Evolutionary conservation across 257 asterid species (phyloP).

Genomic region (Paraleonurus japonicus): DNA sequence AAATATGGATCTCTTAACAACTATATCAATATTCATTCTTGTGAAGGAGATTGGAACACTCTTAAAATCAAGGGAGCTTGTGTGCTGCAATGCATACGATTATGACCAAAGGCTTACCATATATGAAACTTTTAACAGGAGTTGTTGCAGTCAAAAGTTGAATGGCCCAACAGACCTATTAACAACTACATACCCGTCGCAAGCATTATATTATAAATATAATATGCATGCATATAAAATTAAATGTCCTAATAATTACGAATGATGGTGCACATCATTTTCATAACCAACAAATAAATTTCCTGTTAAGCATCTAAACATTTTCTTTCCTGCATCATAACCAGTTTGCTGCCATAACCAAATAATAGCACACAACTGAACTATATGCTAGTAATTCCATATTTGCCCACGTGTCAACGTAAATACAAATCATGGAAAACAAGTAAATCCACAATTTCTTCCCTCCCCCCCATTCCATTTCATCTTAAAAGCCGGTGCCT

Average conservation of each 20-base stretch:
- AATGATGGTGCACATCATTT: neutral
- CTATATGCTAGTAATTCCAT: constrained; percentile 29
- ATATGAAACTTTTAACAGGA: no score
- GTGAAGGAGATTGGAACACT: no score
- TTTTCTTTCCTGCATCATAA: constrained; percentile 27
- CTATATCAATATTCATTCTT: no score
- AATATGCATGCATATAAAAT: neutral
- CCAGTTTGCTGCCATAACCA: constrained; percentile 40
- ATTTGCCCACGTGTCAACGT: constrained; percentile 29
- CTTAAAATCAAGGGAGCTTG: no score
- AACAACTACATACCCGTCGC: neutral
- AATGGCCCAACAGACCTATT: no score
- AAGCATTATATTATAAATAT: neutral
- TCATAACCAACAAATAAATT: constrained; percentile 17
- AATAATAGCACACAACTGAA: constrained; percentile 34
- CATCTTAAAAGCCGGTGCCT: constrained; percentile 21
- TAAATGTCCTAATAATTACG: neutral
- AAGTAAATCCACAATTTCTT: constrained; percentile 25
- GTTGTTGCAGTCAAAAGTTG: no score
- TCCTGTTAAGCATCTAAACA: constrained; percentile 1
- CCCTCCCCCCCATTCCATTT: constrained; percentile 11
- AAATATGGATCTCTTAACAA: no score
- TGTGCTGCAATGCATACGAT: no score
- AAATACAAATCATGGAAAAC: constrained; percentile 45
- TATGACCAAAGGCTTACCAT: no score